phyloP scores from a whole-genome alignment of 495 filamentous ascomycete species.

The Cercophora newfieldiana region DNA sequence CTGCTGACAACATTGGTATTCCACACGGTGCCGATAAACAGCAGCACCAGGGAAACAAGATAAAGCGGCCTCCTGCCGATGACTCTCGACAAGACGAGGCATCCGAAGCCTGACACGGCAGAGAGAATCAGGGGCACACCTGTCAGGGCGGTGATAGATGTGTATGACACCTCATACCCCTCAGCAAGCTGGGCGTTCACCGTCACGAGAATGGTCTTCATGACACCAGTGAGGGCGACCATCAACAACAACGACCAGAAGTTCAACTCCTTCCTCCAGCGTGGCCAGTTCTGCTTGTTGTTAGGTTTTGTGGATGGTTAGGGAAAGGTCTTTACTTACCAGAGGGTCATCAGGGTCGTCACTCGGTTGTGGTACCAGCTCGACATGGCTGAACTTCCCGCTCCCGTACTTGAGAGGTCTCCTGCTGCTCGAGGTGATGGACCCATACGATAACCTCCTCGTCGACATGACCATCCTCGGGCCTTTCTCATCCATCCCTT shows the following conservation, averaged over 20 bases:
- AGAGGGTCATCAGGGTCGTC: slow-evolving; percentile 50
- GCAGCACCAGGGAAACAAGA: slow-evolving; percentile 39
- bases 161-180: slow-evolving; percentile 45
- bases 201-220: slow-evolving; percentile 53
- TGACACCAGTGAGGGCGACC: slow-evolving; percentile 42
- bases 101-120: slow-evolving; percentile 42
- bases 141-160: slow-evolving; percentile 45
- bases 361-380: slow-evolving; percentile 52
- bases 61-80: slow-evolving; percentile 52
- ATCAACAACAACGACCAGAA: slow-evolving; percentile 43
- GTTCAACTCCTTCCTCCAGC: slow-evolving; percentile 51
- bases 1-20: slow-evolving; percentile 44
- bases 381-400: slow-evolving; percentile 44
- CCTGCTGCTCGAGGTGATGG: slow-evolving; percentile 32
- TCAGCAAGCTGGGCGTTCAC: slow-evolving; percentile 45
- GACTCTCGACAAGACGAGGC: slow-evolving; percentile 39
- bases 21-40: slow-evolving; percentile 50
- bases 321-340: slow-evolving; percentile 28
- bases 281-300: slow-evolving; percentile 47
- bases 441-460: slow-evolving; percentile 38
- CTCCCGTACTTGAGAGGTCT: slow-evolving; percentile 48
- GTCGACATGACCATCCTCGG: slow-evolving; percentile 34
- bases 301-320: not conserved
- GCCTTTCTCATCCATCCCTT: slow-evolving; percentile 11
- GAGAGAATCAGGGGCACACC: slow-evolving; percentile 51